Conservation (phyloP, 2,329 filamentous ascomycete genomes). For the Diaporthe nobilis region DNA sequence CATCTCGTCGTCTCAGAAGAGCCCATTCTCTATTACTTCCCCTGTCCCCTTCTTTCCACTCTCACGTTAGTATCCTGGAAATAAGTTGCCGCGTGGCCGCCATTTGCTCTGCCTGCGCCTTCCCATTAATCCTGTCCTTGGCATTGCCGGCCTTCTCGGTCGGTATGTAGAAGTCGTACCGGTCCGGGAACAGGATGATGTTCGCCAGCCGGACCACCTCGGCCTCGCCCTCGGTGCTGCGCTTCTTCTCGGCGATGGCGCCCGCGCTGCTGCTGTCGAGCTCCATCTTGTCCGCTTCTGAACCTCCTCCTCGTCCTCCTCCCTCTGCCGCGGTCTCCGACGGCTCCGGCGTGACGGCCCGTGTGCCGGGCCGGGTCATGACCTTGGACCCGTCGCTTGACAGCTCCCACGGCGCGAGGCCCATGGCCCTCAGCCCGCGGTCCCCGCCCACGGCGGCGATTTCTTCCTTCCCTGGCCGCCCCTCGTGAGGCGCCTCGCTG, state of each 20-base stretch:
- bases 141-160: constrained; percentile 46
- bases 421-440: constrained; percentile 70
- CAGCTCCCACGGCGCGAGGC: constrained; percentile 65
- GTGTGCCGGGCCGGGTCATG: constrained; percentile 50
- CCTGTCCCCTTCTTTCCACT: not conserved
- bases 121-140: constrained; percentile 37
- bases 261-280: constrained; percentile 44
- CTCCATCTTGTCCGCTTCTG: constrained; percentile 46
- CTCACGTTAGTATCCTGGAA: constrained; percentile 38
- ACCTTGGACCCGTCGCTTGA: constrained; percentile 50
- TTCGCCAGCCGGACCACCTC: constrained; percentile 69
- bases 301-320: constrained; percentile 7
- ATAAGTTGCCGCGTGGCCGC: constrained; percentile 42
- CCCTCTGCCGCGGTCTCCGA: constrained; percentile 39
- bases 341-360: constrained; percentile 49
- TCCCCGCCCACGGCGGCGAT: constrained; percentile 66
- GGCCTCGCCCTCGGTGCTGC: constrained; percentile 58
- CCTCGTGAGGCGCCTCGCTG: constrained; percentile 65
- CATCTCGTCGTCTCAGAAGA: not conserved
- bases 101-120: constrained; percentile 42
- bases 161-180: constrained; percentile 64
- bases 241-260: constrained; percentile 45
- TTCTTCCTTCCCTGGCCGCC: constrained; percentile 64
- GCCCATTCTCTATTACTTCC: not conserved
- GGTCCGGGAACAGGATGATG: constrained; percentile 69